Conservation (phyloP, 495 filamentous ascomycete genomes). For the Neurospora tetraspora region DNA sequence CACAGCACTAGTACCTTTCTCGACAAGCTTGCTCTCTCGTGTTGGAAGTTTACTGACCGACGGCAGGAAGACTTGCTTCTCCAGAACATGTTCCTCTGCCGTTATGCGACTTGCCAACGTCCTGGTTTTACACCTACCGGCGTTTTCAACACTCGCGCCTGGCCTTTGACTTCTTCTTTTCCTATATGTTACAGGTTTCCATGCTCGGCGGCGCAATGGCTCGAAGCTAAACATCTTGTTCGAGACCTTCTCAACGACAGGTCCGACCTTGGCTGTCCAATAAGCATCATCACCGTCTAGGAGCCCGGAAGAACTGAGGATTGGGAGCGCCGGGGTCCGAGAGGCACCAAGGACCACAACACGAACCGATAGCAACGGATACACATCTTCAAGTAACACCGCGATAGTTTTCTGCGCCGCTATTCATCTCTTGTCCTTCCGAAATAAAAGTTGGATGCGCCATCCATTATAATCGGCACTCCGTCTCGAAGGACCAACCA, state of each 20-base stretch:
- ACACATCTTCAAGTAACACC: neutral
- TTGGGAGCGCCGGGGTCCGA: neutral
- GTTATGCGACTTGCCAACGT: neutral
- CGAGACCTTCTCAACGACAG: neutral
- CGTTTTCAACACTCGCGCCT: neutral
- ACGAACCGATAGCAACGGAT: neutral
- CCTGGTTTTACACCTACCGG: neutral
- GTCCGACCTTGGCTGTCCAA: neutral
- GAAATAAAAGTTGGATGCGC: neutral
- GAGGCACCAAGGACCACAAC: neutral
- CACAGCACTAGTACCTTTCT: neutral
- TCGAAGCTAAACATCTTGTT: neutral
- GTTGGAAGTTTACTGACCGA: neutral
- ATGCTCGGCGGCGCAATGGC: neutral
- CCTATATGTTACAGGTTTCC: neutral
- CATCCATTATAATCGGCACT: neutral
- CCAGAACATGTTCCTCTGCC: neutral
- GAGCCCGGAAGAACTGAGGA: neutral
- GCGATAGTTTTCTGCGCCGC: neutral
- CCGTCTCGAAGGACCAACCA: neutral
- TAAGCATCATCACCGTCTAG: neutral
- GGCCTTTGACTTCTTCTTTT: neutral
- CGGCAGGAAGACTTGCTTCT: neutral
- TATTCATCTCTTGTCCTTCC: neutral
- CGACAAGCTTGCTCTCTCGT: neutral